Conservation (phyloP, 202 grass and related monocot species). For the Bolboschoenoplectus hybrid region DNA sequence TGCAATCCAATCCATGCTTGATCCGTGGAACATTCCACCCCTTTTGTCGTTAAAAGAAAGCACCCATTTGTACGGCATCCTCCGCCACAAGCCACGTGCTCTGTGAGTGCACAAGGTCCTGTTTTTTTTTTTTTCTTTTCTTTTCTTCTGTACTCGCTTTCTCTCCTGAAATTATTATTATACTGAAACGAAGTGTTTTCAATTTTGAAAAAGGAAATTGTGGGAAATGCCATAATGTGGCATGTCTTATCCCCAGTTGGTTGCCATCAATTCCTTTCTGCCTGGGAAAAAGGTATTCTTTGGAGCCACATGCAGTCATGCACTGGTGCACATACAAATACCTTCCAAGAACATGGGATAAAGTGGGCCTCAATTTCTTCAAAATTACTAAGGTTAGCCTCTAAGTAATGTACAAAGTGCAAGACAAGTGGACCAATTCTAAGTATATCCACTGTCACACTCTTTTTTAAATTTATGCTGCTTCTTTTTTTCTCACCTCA, state of each 20-base stretch:
- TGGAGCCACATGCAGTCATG: conserved; percentile 39
- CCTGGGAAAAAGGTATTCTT: conserved; percentile 40
- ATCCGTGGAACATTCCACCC: conserved; percentile 38
- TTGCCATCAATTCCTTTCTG: conserved; percentile 42
- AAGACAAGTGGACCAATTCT: conserved; percentile 35
- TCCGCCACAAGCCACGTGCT: conserved; percentile 34
- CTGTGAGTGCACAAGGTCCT: conserved; percentile 11
- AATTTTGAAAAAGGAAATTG: background rate
- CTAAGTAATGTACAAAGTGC: conserved; percentile 40
- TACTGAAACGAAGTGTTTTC: conserved; percentile 26
- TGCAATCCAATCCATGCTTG: too few species aligned
- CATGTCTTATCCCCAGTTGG: conserved; percentile 29
- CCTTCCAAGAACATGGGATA: conserved; percentile 45
- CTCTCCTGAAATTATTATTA: conserved; percentile 36
- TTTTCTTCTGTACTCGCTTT: background rate
- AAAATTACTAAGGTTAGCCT: conserved; percentile 38
- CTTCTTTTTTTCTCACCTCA: conserved; percentile 30
- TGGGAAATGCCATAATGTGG: conserved; percentile 13
- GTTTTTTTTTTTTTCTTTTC: background rate
- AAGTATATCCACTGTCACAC: conserved; percentile 32
- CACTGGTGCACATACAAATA: background rate
- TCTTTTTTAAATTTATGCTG: conserved; percentile 28
- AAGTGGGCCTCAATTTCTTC: conserved; percentile 38
- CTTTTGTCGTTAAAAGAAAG: conserved; percentile 41
- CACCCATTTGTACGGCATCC: conserved; percentile 15